Evolutionary conservation across 2,329 filamentous ascomycete species (phyloP).

Genomic region (Colletotrichum lupini): DNA sequence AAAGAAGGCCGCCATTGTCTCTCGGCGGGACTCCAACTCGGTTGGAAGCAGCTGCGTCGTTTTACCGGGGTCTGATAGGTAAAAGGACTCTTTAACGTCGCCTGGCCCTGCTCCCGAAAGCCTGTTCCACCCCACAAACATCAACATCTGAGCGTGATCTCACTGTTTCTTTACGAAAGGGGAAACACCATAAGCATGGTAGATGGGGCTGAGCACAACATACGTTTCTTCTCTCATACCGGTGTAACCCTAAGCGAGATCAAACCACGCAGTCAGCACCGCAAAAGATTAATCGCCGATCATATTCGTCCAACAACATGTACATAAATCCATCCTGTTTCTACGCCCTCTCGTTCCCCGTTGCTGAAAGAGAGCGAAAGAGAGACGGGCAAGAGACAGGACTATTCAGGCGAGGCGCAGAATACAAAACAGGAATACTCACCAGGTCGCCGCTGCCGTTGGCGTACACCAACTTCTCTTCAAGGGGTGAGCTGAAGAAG

Average conservation of each 20-base stretch:
- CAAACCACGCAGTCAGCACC: constrained; percentile 2
- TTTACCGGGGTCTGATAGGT: constrained; percentile 30
- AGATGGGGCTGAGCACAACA: neutral
- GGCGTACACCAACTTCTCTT: constrained; percentile 12
- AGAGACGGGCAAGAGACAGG: neutral
- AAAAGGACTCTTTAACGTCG: constrained; percentile 36
- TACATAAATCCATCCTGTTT: too few species aligned
- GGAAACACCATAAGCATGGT: neutral
- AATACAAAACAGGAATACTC: neutral
- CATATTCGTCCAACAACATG: neutral
- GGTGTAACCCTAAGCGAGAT: constrained; percentile 33
- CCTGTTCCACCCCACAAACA: neutral
- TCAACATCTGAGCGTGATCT: neutral
- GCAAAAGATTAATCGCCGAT: neutral
- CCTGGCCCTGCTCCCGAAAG: constrained; percentile 33
- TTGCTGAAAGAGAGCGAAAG: neutral
- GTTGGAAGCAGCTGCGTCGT: constrained; percentile 22
- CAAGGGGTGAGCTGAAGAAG: constrained; percentile 25
- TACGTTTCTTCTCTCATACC: constrained; percentile 37
- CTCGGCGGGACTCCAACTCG: constrained; percentile 18
- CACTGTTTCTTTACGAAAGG: neutral
- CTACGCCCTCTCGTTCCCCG: neutral
- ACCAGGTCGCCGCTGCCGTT: constrained; percentile 36
- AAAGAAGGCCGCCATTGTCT: constrained; percentile 24
- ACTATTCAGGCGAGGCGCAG: neutral